Base-by-base conservation (phyloP, 257 asterid genomes). In the Capsicum baccatum region DNA sequence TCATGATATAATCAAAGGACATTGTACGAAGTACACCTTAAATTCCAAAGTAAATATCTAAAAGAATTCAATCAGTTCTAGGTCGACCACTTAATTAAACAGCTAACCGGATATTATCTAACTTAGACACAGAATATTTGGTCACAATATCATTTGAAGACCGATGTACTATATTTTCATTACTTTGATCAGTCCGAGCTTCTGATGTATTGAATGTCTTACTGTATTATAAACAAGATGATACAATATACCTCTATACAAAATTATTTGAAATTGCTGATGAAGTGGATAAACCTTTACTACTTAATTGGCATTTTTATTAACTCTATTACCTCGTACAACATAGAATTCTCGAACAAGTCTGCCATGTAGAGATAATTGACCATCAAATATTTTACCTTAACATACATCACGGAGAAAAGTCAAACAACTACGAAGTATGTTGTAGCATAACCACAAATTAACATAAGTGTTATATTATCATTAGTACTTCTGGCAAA, bases 251-350 rank as follows among this genome's bases (percentile, higher is more conserved):
- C 96, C 96, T 92, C 87, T 88, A 89, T 55, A 67, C 71, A 81
- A 88, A 81, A 86, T 84, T 82, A 76, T 13, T 54, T 52, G 92
- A 73, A 79, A 86, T 83, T 62, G 9, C 89, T 87, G 81, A 86
- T 68, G 92, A 91, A 79, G 82, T 88, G 90, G 71, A 85, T 90
- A 85, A 89, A 26, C 87, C 88, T 92, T 93, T 79, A 87, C 74
- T 86, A 90, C 97, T 86, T 79, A 62, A 84, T 80, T 80, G 66
- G 91, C 85, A 85, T 86, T 89, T 74, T 91, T 97, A 88, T 83
- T 92, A 67, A 89, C 89, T 91, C 98, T 94, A 85, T 94, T 97
- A 89, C 95, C 99, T 84, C 97, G 92, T 85, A 97, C 97, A 79
- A 94, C 92, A 55, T 98, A 97, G 84, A 97, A 97, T 89, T 94